Evolutionary conservation across 1,284 basidiomycete species (phyloP).

Genomic region (Cryptococcus sp.): DNA sequence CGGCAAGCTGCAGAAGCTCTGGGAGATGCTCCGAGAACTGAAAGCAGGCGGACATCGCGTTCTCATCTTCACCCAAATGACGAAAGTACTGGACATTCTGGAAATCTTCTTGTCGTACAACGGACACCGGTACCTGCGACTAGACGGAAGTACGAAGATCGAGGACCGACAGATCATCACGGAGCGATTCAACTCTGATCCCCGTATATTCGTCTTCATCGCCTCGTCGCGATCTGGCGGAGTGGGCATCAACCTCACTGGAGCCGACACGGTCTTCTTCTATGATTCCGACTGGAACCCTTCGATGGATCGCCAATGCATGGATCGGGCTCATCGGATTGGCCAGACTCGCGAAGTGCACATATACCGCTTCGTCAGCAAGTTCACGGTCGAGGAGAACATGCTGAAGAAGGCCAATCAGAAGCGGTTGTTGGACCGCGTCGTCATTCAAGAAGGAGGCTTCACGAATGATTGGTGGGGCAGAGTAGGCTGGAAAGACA

Average conservation of each 20-base stretch:
- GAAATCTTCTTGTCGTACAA: slow-evolving; percentile 92
- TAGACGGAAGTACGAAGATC: slow-evolving; percentile 94
- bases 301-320: slow-evolving; percentile 95
- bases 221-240: slow-evolving; percentile 91
- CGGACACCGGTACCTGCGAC: slow-evolving; percentile 87
- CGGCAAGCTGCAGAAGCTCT: slow-evolving; percentile 88
- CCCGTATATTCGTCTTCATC: slow-evolving; percentile 90
- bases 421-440: slow-evolving; percentile 84
- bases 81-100: slow-evolving; percentile 87
- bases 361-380: slow-evolving; percentile 91
- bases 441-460: slow-evolving; percentile 92
- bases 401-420: slow-evolving; percentile 96
- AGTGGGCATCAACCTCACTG: slow-evolving; percentile 93
- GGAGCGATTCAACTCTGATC: slow-evolving; percentile 92
- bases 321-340: slow-evolving; percentile 77
- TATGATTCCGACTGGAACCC: slow-evolving; percentile 98
- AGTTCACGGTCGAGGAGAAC: slow-evolving; percentile 86
- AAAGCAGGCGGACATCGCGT: slow-evolving; percentile 86
- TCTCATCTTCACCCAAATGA: slow-evolving; percentile 98
- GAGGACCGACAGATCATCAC: slow-evolving; percentile 95
- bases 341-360: slow-evolving; percentile 96
- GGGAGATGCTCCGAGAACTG: slow-evolving; percentile 74
- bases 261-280: slow-evolving; percentile 89
- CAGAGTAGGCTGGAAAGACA: slow-evolving; percentile 75
- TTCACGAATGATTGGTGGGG: slow-evolving; percentile 66